Conservation (phyloP, 495 filamentous ascomycete species). For the Evansstolkia leycettana region DNA sequence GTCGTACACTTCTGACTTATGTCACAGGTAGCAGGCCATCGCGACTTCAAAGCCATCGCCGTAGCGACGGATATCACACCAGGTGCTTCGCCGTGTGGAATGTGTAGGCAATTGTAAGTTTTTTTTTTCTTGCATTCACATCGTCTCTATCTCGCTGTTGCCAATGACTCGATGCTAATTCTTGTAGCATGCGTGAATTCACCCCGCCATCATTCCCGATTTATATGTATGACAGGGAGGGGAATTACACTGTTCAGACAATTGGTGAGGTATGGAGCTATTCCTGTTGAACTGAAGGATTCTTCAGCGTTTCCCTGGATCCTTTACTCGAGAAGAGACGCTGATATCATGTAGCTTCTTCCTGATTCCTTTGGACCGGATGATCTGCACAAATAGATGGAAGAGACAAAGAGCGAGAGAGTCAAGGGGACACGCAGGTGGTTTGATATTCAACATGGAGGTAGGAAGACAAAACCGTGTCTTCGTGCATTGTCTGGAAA, state of each 20-base stretch:
- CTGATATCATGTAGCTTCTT: slow-evolving; percentile 38
- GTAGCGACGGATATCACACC: slow-evolving; percentile 71
- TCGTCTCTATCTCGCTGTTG: neutral
- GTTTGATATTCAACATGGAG: too few relatives aligned
- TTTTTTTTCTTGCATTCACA: neutral
- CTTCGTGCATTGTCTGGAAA: too few relatives aligned
- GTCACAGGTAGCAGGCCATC: slow-evolving; percentile 45
- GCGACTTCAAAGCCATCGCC: slow-evolving; percentile 66
- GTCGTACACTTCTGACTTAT: neutral
- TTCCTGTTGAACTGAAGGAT: neutral
- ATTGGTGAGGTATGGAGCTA: slow-evolving; percentile 51
- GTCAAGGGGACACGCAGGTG: slow-evolving; percentile 1
- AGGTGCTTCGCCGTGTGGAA: slow-evolving; percentile 63
- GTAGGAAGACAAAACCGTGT: too few relatives aligned
- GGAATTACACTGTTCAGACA: slow-evolving; percentile 54
- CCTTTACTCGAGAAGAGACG: neutral
- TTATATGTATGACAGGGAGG: slow-evolving; percentile 82
- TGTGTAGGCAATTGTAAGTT: slow-evolving; percentile 39
- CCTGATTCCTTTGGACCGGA: slow-evolving; percentile 65
- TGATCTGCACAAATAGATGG: slow-evolving; percentile 10
- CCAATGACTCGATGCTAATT: too few relatives aligned
- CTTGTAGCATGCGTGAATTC: slow-evolving; percentile 65
- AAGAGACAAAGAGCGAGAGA: slow-evolving; percentile 2
- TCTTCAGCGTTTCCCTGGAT: neutral
- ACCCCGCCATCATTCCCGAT: slow-evolving; percentile 54